Evolutionary conservation across 805 yeast species (phyloP), one percentile per base, ranked within the genome.

Genomic region (Wickerhamiella alocasiicola): DNA sequence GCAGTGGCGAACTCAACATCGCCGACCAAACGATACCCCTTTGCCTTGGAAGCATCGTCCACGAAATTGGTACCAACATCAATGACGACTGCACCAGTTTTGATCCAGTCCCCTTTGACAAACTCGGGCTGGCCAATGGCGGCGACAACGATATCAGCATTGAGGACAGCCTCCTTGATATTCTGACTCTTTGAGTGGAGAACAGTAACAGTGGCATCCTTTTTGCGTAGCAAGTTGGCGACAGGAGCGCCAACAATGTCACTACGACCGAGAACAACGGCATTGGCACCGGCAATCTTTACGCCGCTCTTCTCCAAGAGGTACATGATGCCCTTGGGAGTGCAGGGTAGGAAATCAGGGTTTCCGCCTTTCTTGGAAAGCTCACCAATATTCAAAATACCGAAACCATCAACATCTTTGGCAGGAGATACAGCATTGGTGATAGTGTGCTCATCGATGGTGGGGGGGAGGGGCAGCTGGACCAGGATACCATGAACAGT

Each of bases 161-260:
- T 64, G 40, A 64, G 64, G 19, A 85, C 71, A 46, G 68, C 65
- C 15, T 63, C 61, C 36, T 76, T 76, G 39, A 83, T 66, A 51
- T 78, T 66, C 21, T 67, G 55, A 17, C 95, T 73, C 55, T 72
- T 69, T 12, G 94, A 77, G 56, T 87, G 97, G 47, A 85, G 69
- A 44, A 78, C 74, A 3, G 95, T 84, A 30, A 88, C 97, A 2
- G 97, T 88, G 34, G 72, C 71, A 56, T 87, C 84, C 44, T 70
- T 72, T 44, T 79, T 74, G 52, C 79, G 78, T 55, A 88, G 71
- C 59, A 88, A 66, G 46, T 81, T 76, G 4, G 95, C 81, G 11
- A 87, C 85, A 29, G 98, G 98, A 36, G 81, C 76, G 43, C 98
- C 98, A 28, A 88, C 98, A 52, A 88, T 88, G 57, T 91, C 96